Conservation (phyloP, 306 rosid species). For the Lathyrus tuberosus region DNA sequence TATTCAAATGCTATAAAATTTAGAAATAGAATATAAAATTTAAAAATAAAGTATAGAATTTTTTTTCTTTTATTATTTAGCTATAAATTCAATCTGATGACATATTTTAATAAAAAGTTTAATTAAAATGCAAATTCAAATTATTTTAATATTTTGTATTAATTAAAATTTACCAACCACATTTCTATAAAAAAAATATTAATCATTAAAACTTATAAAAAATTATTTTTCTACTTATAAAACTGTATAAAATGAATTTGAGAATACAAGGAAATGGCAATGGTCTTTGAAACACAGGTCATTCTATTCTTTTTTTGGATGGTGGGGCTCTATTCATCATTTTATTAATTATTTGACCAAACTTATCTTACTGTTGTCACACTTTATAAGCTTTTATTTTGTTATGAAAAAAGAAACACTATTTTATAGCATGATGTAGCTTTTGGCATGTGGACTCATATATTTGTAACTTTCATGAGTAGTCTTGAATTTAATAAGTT, state of each 20-base stretch:
- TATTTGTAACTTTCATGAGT: slow-evolving; percentile 50
- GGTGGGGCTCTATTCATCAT: slow-evolving; percentile 41
- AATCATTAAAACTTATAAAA: too few relatives aligned
- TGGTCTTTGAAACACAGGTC: slow-evolving; percentile 43
- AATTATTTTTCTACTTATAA: not conserved
- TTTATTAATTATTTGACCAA: slow-evolving; percentile 46
- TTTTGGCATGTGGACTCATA: slow-evolving; percentile 43
- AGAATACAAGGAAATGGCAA: slow-evolving; percentile 12
- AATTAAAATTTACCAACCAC: too few relatives aligned
- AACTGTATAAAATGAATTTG: not conserved
- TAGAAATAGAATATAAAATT: slow-evolving; percentile 8
- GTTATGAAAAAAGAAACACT: slow-evolving; percentile 12
- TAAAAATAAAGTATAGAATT: not conserved
- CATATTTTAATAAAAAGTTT: too few relatives aligned
- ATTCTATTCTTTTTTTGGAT: slow-evolving; percentile 27
- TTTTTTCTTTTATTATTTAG: too few relatives aligned
- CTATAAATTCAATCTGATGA: too few relatives aligned
- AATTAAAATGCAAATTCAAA: not conserved
- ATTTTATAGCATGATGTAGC: slow-evolving; percentile 42
- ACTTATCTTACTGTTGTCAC: slow-evolving; percentile 38
- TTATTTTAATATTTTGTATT: not conserved
- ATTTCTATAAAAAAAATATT: too few relatives aligned
- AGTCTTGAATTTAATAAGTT: slow-evolving; percentile 51
- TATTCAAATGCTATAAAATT: slow-evolving; percentile 19
- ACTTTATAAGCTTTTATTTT: slow-evolving; percentile 38